These are phyloP conservation scores for Liriodendron chinense DNA, from an alignment of 164 flowering plant species.

Conservation along the genomic window DNA sequence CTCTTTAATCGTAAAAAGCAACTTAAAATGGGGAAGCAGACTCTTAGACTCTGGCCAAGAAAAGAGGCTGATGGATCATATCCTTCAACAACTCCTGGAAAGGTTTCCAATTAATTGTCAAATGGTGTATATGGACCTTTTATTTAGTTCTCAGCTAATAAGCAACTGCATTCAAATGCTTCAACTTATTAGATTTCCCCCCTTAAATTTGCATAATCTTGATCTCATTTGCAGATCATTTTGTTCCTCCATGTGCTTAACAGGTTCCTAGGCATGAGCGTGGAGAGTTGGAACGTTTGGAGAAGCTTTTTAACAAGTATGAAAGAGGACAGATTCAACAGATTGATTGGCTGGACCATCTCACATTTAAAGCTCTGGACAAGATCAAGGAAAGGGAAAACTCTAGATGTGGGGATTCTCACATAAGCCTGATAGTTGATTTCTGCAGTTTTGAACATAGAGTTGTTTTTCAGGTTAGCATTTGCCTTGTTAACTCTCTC, in stretches of 20 bases:
- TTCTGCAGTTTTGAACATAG: constrained; percentile 94
- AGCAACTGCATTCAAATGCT: not conserved
- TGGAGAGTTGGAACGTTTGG: constrained; percentile 92
- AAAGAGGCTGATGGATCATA: constrained; percentile 95
- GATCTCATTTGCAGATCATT: not conserved
- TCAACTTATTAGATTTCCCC: not conserved
- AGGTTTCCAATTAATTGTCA: constrained; percentile 41
- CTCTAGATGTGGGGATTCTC: constrained; percentile 59
- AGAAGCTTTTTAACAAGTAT: constrained; percentile 88
- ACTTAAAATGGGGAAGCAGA: constrained; percentile 93
- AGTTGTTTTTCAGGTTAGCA: constrained; percentile 90
- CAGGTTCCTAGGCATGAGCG: constrained; percentile 94
- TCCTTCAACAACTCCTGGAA: constrained; percentile 88
- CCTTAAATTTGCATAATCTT: not conserved
- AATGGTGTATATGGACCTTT: not conserved
- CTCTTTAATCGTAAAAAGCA: constrained; percentile 88
- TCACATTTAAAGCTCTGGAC: constrained; percentile 77
- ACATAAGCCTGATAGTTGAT: constrained; percentile 72
- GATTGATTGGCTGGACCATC: constrained; percentile 96
- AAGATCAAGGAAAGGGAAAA: constrained; percentile 80
- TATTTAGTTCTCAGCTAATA: not conserved
- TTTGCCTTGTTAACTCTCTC: too few species aligned
- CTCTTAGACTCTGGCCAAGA: constrained; percentile 87
- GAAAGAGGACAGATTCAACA: constrained; percentile 91
- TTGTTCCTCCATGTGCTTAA: not conserved